Percentiles rank a stretch among this genome's conserved stretches.
phyloP scores from a whole-genome alignment of 2,329 filamentous ascomycete genomes.

The Trichoderma sp. region DNA sequence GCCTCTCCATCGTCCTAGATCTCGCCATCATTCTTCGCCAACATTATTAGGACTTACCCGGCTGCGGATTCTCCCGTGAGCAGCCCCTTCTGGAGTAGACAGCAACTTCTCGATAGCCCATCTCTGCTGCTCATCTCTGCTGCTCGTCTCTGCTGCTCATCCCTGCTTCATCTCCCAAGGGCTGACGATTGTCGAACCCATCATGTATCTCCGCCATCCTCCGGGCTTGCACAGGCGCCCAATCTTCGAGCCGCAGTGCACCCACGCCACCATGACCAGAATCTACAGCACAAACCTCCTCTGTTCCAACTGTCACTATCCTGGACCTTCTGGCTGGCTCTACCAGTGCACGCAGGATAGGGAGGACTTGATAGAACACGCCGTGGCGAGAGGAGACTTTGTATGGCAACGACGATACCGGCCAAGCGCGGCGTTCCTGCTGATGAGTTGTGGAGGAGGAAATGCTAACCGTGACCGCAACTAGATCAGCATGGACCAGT shows the following conservation, averaged over 20 bases:
- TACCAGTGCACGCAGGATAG: conserved; percentile 69
- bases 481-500: conserved; percentile 34
- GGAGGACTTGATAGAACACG: conserved; percentile 39
- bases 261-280: conserved; percentile 65
- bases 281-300: conserved; percentile 51
- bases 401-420: not conserved
- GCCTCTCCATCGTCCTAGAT: conserved; percentile 10
- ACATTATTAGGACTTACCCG: conserved; percentile 6
- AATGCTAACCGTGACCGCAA: conserved; percentile 14
- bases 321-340: conserved; percentile 64
- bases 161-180: no score
- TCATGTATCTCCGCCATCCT: conserved; percentile 15
- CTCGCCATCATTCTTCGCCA: conserved; percentile 13
- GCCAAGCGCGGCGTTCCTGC: not conserved
- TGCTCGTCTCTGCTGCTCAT: no score
- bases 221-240: conserved; percentile 18
- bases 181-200: not conserved
- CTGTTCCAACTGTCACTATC: conserved; percentile 58
- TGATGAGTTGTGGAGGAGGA: not conserved
- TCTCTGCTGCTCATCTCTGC: no score
- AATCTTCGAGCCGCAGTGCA: conserved; percentile 48
- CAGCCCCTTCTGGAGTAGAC: not conserved
- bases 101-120: not conserved
- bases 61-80: not conserved
- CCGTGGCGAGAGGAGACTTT: conserved; percentile 26